phyloP scores from a whole-genome alignment of 2,329 filamentous ascomycete genomes.

The Huntiella savannae region DNA sequence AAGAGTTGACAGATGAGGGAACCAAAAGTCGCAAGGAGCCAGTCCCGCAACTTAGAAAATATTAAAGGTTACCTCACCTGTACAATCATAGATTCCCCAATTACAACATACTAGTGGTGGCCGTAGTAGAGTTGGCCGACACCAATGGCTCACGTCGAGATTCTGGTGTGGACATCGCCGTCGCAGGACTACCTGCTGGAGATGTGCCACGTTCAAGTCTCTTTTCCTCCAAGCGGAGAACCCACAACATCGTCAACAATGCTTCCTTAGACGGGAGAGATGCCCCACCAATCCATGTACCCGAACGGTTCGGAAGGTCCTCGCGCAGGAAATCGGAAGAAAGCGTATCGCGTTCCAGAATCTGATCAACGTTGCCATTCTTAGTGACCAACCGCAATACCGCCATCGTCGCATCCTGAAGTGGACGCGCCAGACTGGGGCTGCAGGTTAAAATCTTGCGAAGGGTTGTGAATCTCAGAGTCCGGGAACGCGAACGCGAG shows the following conservation, averaged over 20 bases:
- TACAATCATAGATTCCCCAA: not conserved
- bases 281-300: slow-evolving; percentile 15
- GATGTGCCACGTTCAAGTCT: slow-evolving; percentile 14
- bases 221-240: slow-evolving; percentile 24
- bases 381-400: slow-evolving; percentile 54
- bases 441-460: slow-evolving; percentile 52
- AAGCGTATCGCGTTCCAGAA: slow-evolving; percentile 19
- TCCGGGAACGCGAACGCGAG: slow-evolving; percentile 34
- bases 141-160: slow-evolving; percentile 5
- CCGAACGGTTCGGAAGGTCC: slow-evolving; percentile 18
- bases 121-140: slow-evolving; percentile 4
- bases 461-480: slow-evolving; percentile 41
- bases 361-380: slow-evolving; percentile 26
- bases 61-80: too few relatives aligned
- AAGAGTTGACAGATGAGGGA: too few relatives aligned
- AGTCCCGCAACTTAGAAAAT: too few relatives aligned
- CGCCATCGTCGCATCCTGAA: slow-evolving; percentile 55
- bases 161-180: not conserved
- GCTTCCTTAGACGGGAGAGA: slow-evolving; percentile 27
- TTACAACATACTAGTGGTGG: slow-evolving; percentile 7
- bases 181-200: not conserved
- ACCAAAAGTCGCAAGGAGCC: too few relatives aligned
- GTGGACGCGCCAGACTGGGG: slow-evolving; percentile 54
- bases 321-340: slow-evolving; percentile 21
- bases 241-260: slow-evolving; percentile 29